A percentile compares a stretch with the other conserved stretches of the same genome.
Conservation (phyloP, 108 stramenopile species). For the Cyclotella cryptica region DNA sequence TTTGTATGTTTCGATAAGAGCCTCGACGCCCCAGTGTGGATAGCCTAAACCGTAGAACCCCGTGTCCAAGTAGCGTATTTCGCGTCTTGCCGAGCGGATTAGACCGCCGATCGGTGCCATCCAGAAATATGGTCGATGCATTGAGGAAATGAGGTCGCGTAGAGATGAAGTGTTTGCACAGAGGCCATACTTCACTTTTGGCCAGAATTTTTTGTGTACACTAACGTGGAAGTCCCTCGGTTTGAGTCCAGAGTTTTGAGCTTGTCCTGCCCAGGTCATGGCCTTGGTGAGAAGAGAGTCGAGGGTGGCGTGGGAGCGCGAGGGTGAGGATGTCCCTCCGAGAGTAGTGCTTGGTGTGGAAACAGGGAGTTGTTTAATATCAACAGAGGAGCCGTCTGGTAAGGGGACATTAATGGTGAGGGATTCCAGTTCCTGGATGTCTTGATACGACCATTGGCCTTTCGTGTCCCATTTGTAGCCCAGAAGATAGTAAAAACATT, state of each 20-base stretch:
- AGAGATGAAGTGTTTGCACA: too few relatives aligned
- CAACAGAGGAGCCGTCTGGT: neutral
- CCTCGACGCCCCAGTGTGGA: neutral
- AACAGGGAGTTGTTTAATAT: neutral
- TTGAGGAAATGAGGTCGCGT: too few relatives aligned
- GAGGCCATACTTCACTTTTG: too few relatives aligned
- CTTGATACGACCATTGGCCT: slow-evolving; percentile 8
- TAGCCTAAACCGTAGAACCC: slow-evolving; percentile 16
- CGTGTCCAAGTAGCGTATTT: neutral
- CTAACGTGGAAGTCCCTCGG: too few relatives aligned
- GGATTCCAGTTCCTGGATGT: neutral
- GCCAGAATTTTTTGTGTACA: too few relatives aligned
- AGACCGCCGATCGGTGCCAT: too few relatives aligned
- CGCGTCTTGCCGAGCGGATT: too few relatives aligned
- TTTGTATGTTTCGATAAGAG: neutral
- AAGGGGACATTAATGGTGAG: neutral
- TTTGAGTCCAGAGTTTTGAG: neutral
- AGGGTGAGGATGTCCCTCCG: slow-evolving; percentile 8
- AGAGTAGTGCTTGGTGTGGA: neutral
- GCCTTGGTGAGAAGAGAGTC: too few relatives aligned
- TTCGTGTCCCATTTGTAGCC: neutral
- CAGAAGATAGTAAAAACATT: slow-evolving; percentile 11
- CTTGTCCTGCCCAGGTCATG: slow-evolving; percentile 9
- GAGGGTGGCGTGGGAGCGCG: too few relatives aligned
- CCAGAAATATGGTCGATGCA: too few relatives aligned